These are phyloP conservation scores for Petunia hybrid DNA, from an alignment of 305 asterid species.

Conservation along the genomic window DNA sequence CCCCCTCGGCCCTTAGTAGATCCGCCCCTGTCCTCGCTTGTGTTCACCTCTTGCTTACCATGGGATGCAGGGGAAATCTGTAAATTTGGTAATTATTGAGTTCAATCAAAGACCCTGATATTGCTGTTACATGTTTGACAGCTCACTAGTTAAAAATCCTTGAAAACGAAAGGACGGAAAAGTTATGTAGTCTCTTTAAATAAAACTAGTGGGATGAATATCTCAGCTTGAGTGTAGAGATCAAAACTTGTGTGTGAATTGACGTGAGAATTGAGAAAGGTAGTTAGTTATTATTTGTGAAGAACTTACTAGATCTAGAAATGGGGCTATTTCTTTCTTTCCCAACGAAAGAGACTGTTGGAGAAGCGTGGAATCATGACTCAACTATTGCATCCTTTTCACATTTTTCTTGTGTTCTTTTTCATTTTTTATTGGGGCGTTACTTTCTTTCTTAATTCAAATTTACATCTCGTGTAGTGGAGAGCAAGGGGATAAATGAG, in stretches of 20 bases:
- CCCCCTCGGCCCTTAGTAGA: no score
- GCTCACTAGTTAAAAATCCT: neutral
- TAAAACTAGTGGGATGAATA: neutral
- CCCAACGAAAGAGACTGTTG: neutral
- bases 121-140: constrained; percentile 14
- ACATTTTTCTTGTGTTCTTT: constrained; percentile 2
- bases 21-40: no score
- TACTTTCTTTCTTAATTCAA: neutral
- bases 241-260: constrained; percentile 5
- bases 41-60: neutral
- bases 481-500: constrained; percentile 1
- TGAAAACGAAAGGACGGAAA: constrained; percentile 13
- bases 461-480: neutral
- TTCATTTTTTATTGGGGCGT: neutral
- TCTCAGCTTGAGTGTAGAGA: neutral
- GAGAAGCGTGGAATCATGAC: neutral
- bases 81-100: constrained; percentile 21
- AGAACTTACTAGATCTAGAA: constrained; percentile 14
- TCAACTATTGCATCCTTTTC: constrained; percentile 24
- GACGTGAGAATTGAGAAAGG: neutral
- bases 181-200: neutral
- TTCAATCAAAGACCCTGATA: constrained; percentile 2
- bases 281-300: constrained; percentile 10
- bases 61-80: constrained; percentile 23
- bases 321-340: neutral